Evolutionary conservation across 768 basidiomycete genomes (phyloP).

Genomic region (Tricholoma hemisulphureum): DNA sequence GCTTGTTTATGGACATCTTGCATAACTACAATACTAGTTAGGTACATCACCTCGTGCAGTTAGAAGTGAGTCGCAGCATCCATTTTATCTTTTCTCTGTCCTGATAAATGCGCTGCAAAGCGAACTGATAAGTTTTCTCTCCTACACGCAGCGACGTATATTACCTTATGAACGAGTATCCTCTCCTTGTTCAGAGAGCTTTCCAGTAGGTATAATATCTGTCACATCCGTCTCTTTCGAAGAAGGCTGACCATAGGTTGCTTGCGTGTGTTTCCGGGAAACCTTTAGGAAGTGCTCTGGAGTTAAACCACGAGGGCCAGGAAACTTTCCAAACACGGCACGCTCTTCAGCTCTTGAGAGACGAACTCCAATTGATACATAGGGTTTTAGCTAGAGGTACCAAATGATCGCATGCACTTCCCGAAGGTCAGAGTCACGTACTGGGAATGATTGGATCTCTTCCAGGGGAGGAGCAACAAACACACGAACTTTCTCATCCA

Average conservation of each 20-base stretch:
- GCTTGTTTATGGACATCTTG: too few relatives aligned
- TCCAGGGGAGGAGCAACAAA: conserved; percentile 78
- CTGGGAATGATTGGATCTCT: conserved; percentile 56
- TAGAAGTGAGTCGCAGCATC: too few relatives aligned
- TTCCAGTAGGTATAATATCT: background rate
- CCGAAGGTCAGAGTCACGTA: conserved; percentile 33
- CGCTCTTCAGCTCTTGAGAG: conserved; percentile 36
- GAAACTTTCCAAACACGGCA: conserved; percentile 39
- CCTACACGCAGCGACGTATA: background rate
- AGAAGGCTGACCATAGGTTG: conserved; percentile 2
- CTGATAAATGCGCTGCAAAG: background rate
- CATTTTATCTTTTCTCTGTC: too few relatives aligned
- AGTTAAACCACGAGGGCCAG: conserved; percentile 39
- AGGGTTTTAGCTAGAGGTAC: conserved; percentile 60
- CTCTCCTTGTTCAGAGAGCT: background rate
- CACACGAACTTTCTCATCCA: conserved; percentile 81
- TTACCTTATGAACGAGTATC: background rate
- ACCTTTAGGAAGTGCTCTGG: conserved; percentile 43
- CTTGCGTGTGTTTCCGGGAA: conserved; percentile 25
- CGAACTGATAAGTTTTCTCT: background rate
- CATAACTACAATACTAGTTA: too few relatives aligned
- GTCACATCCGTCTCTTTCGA: background rate
- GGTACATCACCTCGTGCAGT: too few relatives aligned
- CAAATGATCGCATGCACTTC: background rate
- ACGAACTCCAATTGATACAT: conserved; percentile 51